Base-by-base conservation (phyloP, 371 early-diverging fungal genomes). In the Umbelopsis sp. region DNA sequence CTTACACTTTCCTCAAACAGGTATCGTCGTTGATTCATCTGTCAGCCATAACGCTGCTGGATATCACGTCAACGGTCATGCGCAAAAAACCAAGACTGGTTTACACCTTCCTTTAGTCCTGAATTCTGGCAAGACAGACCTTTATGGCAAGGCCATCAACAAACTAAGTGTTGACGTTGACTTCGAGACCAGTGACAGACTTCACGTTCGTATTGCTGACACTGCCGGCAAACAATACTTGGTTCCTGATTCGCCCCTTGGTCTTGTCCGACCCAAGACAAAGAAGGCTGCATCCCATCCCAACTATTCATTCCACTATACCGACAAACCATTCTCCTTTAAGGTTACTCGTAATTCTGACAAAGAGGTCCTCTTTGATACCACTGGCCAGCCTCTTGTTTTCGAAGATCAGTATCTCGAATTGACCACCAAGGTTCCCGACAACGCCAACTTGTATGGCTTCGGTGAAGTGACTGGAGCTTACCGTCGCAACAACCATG, bases 361-460 rank as follows among this genome's bases (percentile, higher is more conserved):
- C 18, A 74, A 77, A 3, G 79, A 76, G 14, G 69, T 76, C 10
- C 57, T 91, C 12, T 92, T 92, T 71, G 88, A 91, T 68, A 88
- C 90, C 1, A 69, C 75, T 0, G 82, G 82, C 22, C 75, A 80
- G 32, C 82, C 86, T 0, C 70, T 92, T 50, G 82, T 92, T 22
- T 92, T 85, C 66, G 87, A 91, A 65, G 87, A 89, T 68, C 87
- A 89, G 71, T 92, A 92, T 63, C 70, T 92, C 4, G 91, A 92
- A 70, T 57, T 92, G 35, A 79, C 85, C 0, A 77, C 86, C 5
- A 74, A 72, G 0, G 67, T 91, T 16, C 84, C 84, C 11, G 63
- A 72, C 0, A 70, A 88, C 48, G 84, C 90, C 22, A 85, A 92
- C 52, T 86, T 92, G 63, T 92, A 88, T 69, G 92, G 93, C 10